phyloP scores from a whole-genome alignment of 2,329 filamentous ascomycete genomes.

The Zymoseptoria passerinii region DNA sequence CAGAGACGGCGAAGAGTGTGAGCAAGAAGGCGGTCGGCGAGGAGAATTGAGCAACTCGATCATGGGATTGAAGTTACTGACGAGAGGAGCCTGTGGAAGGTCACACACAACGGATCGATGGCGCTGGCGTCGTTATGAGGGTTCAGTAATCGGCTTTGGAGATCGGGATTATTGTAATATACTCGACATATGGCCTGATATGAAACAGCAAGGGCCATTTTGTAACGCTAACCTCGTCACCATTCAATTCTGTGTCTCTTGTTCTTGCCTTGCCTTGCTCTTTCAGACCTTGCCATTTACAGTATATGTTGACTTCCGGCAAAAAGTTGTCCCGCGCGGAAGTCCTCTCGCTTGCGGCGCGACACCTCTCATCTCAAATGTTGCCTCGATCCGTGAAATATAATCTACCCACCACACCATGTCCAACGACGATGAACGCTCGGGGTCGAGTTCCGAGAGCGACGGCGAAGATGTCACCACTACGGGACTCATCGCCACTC shows the following conservation, averaged over 20 bases:
- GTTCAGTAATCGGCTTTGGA: not conserved
- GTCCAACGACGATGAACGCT: conserved; percentile 20
- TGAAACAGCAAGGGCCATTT: not conserved
- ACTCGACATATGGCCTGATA: not conserved
- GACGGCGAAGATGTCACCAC: conserved; percentile 21
- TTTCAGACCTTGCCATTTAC: no score
- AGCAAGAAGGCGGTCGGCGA: conserved; percentile 11
- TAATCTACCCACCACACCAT: conserved; percentile 8
- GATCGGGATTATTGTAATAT: not conserved
- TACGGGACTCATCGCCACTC: conserved; percentile 58
- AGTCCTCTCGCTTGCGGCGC: not conserved
- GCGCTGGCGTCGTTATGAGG: no score
- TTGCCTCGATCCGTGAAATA: not conserved
- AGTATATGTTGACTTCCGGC: no score
- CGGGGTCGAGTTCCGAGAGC: conserved; percentile 13
- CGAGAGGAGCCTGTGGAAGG: not conserved
- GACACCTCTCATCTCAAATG: not conserved
- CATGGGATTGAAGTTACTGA: not conserved
- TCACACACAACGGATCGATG: not conserved
- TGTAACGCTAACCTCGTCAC: not conserved
- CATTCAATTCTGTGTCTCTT: no score
- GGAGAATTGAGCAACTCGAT: not conserved
- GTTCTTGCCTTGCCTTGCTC: no score
- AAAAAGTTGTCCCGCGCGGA: not conserved
- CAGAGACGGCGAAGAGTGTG: conserved; percentile 16